Percentiles rank a stretch among this genome's conserved stretches.
Evolutionary conservation across 345 rosid species (phyloP).

Genomic region (Punica granatum): DNA sequence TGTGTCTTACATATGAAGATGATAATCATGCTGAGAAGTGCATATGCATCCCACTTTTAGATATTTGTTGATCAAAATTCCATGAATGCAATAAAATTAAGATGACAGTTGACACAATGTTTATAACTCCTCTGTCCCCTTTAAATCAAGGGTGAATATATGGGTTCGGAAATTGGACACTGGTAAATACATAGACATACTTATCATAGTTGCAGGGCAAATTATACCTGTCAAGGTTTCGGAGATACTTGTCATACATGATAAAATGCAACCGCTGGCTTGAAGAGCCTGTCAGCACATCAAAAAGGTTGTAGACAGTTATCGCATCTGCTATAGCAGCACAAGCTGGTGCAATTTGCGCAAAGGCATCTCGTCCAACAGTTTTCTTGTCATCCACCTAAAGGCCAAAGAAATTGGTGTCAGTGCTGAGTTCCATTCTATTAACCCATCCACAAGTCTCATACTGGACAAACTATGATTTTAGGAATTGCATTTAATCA

Average conservation of each 20-base stretch:
- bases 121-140: background rate
- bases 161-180: background rate
- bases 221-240: conserved; percentile 79
- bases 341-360: conserved; percentile 83
- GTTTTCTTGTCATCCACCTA: conserved; percentile 83
- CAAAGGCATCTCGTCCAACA: conserved; percentile 80
- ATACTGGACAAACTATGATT: background rate
- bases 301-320: conserved; percentile 81
- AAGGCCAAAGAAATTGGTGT: background rate
- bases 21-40: background rate
- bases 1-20: background rate
- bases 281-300: conserved; percentile 67
- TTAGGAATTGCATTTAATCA: conserved; percentile 1
- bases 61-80: background rate
- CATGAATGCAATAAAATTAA: background rate
- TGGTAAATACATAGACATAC: background rate
- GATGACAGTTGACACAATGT: background rate
- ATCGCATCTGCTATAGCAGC: conserved; percentile 75
- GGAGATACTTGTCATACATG: conserved; percentile 84
- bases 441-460: background rate
- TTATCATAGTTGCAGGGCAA: conserved; percentile 6
- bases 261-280: conserved; percentile 72
- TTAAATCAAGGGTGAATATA: background rate
- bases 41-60: background rate
- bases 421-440: background rate